These are phyloP conservation scores for Baorangia bicolor DNA, from an alignment of 768 basidiomycete species.

Conservation along the genomic window DNA sequence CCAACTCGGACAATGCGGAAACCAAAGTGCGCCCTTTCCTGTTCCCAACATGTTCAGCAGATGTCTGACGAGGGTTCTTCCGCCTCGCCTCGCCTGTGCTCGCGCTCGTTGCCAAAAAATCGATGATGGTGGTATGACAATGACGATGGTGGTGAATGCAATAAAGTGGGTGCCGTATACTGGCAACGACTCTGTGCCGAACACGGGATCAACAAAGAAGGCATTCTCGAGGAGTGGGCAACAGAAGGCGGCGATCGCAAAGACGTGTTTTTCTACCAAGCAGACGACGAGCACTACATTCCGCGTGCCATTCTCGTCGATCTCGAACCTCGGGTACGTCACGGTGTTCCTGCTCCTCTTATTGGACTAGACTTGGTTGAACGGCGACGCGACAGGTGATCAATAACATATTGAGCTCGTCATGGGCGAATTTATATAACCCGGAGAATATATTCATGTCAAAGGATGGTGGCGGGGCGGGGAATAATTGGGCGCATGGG, in stretches of 20 bases:
- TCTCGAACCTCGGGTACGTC: conserved; percentile 87
- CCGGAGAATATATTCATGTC: conserved; percentile 97
- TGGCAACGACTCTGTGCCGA: conserved; percentile 99
- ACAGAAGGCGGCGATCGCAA: conserved; percentile 95
- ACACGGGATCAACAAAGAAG: conserved; percentile 95
- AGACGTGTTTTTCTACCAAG: conserved; percentile 99
- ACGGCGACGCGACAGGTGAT: conserved; percentile 66
- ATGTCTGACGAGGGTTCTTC: neutral
- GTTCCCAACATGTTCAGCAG: neutral
- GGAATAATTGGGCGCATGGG: conserved; percentile 98
- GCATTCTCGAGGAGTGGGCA: conserved; percentile 96
- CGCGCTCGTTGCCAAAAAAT: neutral
- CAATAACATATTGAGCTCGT: conserved; percentile 87
- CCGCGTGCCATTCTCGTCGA: conserved; percentile 96
- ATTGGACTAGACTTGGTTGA: neutral
- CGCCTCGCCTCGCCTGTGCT: neutral
- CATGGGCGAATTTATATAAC: conserved; percentile 87
- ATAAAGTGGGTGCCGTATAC: conserved; percentile 89
- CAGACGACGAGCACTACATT: conserved; percentile 99
- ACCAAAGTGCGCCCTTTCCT: conserved; percentile 64
- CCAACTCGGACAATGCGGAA: conserved; percentile 90
- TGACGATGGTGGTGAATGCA: neutral
- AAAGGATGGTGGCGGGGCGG: conserved; percentile 97
- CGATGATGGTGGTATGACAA: neutral
- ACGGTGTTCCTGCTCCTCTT: too few relatives aligned